Percentiles rank a stretch among this genome's conserved stretches.
phyloP scores from a whole-genome alignment of 768 basidiomycete species.

The Nidularia sp. region DNA sequence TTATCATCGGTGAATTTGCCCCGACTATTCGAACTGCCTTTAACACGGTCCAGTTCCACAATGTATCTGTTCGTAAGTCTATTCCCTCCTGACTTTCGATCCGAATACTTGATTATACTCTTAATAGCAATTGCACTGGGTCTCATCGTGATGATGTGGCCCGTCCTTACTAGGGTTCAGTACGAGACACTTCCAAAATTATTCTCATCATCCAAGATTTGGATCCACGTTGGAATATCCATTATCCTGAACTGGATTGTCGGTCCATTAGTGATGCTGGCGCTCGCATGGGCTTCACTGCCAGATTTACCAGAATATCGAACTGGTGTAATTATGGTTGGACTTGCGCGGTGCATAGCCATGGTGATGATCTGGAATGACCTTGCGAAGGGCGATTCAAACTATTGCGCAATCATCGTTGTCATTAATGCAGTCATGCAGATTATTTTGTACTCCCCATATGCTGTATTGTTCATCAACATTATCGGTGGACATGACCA shows the following conservation, averaged over 20 bases:
- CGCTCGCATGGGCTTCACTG: constrained; percentile 77
- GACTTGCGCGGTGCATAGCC: constrained; percentile 67
- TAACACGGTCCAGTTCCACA: constrained; percentile 54
- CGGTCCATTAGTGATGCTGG: constrained; percentile 81
- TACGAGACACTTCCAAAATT: constrained; percentile 68
- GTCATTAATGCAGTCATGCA: constrained; percentile 79
- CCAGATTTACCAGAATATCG: constrained; percentile 76
- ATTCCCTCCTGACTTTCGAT: background rate
- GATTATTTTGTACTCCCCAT: constrained; percentile 73
- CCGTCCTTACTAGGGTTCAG: constrained; percentile 69
- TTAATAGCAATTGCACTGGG: constrained; percentile 77
- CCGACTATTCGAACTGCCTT: constrained; percentile 58
- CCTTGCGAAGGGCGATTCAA: constrained; percentile 60
- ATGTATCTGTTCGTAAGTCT: constrained; percentile 69
- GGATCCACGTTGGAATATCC: constrained; percentile 69
- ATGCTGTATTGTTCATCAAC: constrained; percentile 70
- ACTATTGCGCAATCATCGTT: constrained; percentile 79
- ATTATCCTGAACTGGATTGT: constrained; percentile 76
- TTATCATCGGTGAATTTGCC: constrained; percentile 48
- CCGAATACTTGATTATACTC: background rate
- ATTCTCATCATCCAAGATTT: constrained; percentile 48
- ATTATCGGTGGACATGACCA: constrained; percentile 48
- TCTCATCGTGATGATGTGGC: constrained; percentile 88
- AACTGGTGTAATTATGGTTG: constrained; percentile 80
- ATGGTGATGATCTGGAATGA: constrained; percentile 85